These are phyloP conservation scores for Coelastrella sp. DNA, from an alignment of 139 green algal species.

Conservation along the genomic window DNA sequence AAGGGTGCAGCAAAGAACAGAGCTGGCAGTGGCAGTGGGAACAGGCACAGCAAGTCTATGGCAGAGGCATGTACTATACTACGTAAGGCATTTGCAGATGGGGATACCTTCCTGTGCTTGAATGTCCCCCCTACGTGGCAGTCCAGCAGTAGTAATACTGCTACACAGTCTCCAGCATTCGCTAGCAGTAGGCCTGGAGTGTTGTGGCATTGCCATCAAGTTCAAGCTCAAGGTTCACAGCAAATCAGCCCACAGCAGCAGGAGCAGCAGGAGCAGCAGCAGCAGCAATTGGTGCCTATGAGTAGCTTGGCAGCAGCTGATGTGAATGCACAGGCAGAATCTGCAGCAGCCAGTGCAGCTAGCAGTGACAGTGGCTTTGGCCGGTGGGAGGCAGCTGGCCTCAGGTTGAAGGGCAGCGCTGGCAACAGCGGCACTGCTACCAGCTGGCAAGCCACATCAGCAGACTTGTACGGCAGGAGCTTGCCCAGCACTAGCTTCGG, in stretches of 20 bases:
- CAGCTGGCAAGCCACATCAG: slow-evolving; percentile 11
- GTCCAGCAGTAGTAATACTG: not conserved
- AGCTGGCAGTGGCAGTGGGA: not conserved
- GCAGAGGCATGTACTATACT: slow-evolving; percentile 16
- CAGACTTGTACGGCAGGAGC: slow-evolving; percentile 48
- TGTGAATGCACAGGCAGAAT: not conserved
- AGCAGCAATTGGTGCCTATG: not conserved
- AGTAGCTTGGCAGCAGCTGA: not conserved
- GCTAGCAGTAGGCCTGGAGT: slow-evolving; percentile 43
- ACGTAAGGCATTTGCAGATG: slow-evolving; percentile 48
- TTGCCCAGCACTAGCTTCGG: slow-evolving; percentile 29
- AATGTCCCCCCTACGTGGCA: slow-evolving; percentile 47
- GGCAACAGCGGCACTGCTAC: too few species aligned
- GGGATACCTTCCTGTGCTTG: slow-evolving; percentile 46
- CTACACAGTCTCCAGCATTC: not conserved
- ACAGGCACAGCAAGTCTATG: not conserved
- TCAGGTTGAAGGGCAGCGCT: not conserved
- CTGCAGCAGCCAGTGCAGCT: not conserved
- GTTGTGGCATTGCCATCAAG: slow-evolving; percentile 49
- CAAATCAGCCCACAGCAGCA: not conserved
- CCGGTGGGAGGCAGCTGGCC: not conserved
- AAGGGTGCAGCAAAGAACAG: not conserved
- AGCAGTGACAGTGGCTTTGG: too few species aligned
- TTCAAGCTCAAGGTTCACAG: slow-evolving; percentile 4
- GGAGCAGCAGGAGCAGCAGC: too few species aligned